These are phyloP conservation scores for Drechslera avenae DNA, from an alignment of 2,329 filamentous ascomycete species.

Conservation along the genomic window DNA sequence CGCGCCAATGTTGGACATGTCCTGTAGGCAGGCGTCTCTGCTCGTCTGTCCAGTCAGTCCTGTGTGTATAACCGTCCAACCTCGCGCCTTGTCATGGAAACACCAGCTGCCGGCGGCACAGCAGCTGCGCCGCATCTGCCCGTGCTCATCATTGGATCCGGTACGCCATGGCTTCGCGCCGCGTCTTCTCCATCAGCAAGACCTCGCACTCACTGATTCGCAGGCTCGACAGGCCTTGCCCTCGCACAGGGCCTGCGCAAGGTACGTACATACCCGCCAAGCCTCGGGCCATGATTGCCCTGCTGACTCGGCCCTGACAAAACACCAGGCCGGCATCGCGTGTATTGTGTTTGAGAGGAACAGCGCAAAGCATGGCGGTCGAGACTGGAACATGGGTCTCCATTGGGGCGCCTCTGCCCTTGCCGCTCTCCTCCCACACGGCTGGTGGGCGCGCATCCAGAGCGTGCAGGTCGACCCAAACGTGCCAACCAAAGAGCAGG, in stretches of 20 bases:
- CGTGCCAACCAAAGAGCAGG: slow-evolving; percentile 43
- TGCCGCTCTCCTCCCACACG: slow-evolving; percentile 57
- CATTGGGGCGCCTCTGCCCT: slow-evolving; percentile 65
- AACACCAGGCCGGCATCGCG: slow-evolving; percentile 37
- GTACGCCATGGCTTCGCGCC: slow-evolving; percentile 23
- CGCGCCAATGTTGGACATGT: no score
- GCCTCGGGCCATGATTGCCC: background rate
- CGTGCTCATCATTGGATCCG: slow-evolving; percentile 42
- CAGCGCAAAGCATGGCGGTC: slow-evolving; percentile 50
- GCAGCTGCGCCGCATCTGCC: slow-evolving; percentile 13
- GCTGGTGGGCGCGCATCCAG: slow-evolving; percentile 58
- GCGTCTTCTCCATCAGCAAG: background rate
- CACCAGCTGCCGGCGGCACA: background rate
- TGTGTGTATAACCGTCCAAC: background rate
- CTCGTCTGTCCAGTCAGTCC: no score
- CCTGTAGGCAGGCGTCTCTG: no score
- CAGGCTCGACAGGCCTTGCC: slow-evolving; percentile 45
- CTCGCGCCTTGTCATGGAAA: slow-evolving; percentile 5
- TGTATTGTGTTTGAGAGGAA: slow-evolving; percentile 65
- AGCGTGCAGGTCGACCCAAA: slow-evolving; percentile 59
- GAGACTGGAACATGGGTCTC: slow-evolving; percentile 68
- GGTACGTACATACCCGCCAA: slow-evolving; percentile 24
- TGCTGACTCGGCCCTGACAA: slow-evolving; percentile 4
- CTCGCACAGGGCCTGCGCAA: slow-evolving; percentile 46
- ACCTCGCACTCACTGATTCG: slow-evolving; percentile 12